Conservation (phyloP, 2,329 filamentous ascomycete species). For the Alternaria incomplexa region DNA sequence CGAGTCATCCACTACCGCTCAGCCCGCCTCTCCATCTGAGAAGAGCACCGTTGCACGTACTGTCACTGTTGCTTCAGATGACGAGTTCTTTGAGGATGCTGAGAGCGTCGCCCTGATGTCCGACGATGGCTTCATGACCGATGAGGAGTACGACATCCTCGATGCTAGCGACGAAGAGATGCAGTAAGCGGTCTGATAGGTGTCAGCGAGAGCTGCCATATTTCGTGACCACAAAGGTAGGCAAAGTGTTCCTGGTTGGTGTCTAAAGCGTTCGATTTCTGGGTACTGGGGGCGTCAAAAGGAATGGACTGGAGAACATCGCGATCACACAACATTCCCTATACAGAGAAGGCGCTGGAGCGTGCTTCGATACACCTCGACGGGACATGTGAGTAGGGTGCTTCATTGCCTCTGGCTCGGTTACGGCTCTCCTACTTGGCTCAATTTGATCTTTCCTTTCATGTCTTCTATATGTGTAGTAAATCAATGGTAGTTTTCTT, state of each 20-base stretch:
- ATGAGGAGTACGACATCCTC: conserved; percentile 97
- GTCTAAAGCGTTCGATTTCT: conserved; percentile 5
- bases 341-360: conserved; percentile 6
- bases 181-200: conserved; percentile 7
- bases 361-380: conserved; percentile 9
- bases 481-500: conserved; percentile 7
- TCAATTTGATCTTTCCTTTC: conserved; percentile 11
- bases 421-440: conserved; percentile 4
- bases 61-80: conserved; percentile 49
- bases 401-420: not conserved
- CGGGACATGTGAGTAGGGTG: not conserved
- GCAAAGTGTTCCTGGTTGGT: conserved; percentile 4
- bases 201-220: not conserved
- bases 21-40: conserved; percentile 32
- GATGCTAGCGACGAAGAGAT: conserved; percentile 90
- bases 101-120: conserved; percentile 61
- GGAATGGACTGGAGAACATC: not conserved
- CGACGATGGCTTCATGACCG: conserved; percentile 85
- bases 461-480: conserved; percentile 6
- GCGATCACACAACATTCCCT: conserved; percentile 3
- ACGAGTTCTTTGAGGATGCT: conserved; percentile 65
- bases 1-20: conserved; percentile 55
- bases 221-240: not conserved
- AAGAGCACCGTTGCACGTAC: conserved; percentile 40
- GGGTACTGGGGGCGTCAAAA: conserved; percentile 3